phyloP scores from a whole-genome alignment of 345 rosid species.

The Salix arbutifolia region DNA sequence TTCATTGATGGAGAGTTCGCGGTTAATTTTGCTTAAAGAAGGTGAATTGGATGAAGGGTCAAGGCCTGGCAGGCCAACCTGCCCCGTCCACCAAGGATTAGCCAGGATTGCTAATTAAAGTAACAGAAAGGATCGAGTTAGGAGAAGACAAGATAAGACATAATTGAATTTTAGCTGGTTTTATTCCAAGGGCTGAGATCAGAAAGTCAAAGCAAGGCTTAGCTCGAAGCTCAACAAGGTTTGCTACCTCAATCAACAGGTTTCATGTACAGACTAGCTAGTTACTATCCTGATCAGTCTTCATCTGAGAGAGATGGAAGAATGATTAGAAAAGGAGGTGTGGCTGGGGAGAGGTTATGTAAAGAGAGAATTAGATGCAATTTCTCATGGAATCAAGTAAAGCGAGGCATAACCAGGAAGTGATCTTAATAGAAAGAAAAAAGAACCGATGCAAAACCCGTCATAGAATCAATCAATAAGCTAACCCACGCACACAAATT shows the following conservation, averaged over 20 bases:
- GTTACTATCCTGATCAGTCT: neutral
- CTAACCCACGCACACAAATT: neutral
- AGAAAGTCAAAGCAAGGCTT: constrained; percentile 31
- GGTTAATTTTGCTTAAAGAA: constrained; percentile 43
- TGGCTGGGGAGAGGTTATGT: neutral
- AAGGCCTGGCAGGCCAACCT: constrained; percentile 48
- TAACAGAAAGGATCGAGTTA: neutral
- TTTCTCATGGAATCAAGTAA: constrained; percentile 40
- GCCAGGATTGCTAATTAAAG: constrained; percentile 38
- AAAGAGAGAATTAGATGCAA: constrained; percentile 55
- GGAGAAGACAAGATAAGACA: neutral
- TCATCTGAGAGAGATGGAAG: constrained; percentile 11
- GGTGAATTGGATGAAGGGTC: constrained; percentile 50
- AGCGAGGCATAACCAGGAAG: constrained; percentile 13
- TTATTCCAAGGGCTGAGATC: constrained; percentile 13
- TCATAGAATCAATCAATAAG: constrained; percentile 17
- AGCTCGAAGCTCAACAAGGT: neutral
- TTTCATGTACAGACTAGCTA: neutral
- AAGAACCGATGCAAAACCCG: constrained; percentile 20
- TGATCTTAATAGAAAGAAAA: constrained; percentile 3
- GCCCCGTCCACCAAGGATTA: constrained; percentile 77
- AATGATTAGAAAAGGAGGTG: neutral
- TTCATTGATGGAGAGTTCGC: constrained; percentile 40
- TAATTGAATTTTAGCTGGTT: neutral
- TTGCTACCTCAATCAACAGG: constrained; percentile 11